Evolutionary conservation across 805 yeast genomes (phyloP).

Genomic region (Kuraishia ogatae): DNA sequence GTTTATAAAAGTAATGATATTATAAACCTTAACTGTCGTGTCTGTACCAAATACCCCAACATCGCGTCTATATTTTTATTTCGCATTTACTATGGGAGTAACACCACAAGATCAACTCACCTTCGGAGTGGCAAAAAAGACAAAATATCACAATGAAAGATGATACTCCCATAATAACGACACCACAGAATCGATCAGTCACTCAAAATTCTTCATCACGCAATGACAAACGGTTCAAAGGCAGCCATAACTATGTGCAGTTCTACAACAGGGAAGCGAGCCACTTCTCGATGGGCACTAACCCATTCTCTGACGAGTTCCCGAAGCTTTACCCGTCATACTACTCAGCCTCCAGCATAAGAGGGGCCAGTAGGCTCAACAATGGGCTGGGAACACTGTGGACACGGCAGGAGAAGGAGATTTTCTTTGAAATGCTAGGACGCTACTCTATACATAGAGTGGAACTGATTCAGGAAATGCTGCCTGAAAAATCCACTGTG

Average conservation of each 20-base stretch:
- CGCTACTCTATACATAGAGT: conserved; percentile 32
- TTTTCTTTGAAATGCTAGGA: conserved; percentile 40
- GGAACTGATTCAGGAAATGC: conserved; percentile 23
- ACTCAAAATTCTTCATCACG: not conserved
- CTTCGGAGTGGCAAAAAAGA: not conserved
- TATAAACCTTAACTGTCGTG: not conserved
- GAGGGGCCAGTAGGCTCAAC: not conserved
- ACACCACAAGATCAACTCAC: not conserved
- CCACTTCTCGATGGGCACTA: not conserved
- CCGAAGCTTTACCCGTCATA: not conserved
- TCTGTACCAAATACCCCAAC: not conserved
- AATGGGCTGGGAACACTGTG: conserved; percentile 20
- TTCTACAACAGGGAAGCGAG: not conserved
- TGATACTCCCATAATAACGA: not conserved
- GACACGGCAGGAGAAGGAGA: conserved; percentile 39
- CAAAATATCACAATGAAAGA: not conserved
- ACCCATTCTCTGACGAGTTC: not conserved
- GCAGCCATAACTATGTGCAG: not conserved
- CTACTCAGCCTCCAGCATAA: not conserved
- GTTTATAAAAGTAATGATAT: not conserved
- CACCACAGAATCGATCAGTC: not conserved
- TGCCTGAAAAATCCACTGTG: conserved; percentile 24
- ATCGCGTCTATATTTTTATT: not conserved
- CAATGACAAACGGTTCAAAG: not conserved
- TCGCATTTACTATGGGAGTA: not conserved